A percentile compares a stretch with the other conserved stretches of the same genome.
Evolutionary conservation across 257 asterid species (phyloP).

Genomic region (Nicotiana benthamiana): DNA sequence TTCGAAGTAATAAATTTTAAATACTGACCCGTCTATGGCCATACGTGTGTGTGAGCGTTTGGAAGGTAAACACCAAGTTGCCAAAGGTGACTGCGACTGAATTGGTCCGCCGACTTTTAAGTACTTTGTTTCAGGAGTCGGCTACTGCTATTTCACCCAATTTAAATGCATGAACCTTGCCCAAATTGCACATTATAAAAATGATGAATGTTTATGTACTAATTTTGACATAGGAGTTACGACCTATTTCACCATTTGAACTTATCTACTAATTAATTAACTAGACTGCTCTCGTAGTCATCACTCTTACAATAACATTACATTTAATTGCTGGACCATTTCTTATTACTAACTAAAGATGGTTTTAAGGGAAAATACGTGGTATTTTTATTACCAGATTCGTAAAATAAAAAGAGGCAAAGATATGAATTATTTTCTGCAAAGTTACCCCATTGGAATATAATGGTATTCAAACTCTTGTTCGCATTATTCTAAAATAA

Average conservation of each 20-base stretch:
- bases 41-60: not conserved
- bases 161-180: not conserved
- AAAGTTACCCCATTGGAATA: not conserved
- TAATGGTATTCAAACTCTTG: not conserved
- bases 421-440: not conserved
- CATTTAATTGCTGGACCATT: not conserved
- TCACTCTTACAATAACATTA: not conserved
- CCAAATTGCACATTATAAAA: not conserved
- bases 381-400: not conserved
- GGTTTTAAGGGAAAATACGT: not conserved
- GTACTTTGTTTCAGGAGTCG: not conserved
- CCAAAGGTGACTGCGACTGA: slow-evolving; percentile 2
- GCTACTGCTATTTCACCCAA: not conserved
- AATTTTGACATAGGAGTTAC: not conserved
- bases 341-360: not conserved
- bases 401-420: not conserved
- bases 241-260: not conserved
- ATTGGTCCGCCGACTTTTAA: not conserved
- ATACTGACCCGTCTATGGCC: accelerated
- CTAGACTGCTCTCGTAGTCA: not conserved
- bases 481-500: not conserved
- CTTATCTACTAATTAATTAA: not conserved
- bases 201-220: not conserved
- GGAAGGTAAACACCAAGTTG: not conserved
- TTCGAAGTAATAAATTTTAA: no score